Conservation (phyloP, 495 filamentous ascomycete species). For the Xylaria scruposa region DNA sequence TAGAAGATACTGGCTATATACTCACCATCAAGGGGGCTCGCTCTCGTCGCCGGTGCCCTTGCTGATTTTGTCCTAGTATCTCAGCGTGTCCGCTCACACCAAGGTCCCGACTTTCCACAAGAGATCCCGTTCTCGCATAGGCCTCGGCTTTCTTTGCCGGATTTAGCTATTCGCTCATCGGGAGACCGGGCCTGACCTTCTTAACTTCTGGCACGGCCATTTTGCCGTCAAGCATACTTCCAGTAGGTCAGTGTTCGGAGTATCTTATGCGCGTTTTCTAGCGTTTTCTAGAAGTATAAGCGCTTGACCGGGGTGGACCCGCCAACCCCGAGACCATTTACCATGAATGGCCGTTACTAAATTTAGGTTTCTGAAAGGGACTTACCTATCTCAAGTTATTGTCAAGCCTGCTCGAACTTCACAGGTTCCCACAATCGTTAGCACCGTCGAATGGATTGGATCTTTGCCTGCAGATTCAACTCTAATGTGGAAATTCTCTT, state of each 20-base stretch:
- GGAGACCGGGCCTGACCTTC: conserved; percentile 33
- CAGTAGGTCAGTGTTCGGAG: conserved; percentile 32
- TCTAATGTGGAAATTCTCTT: conserved; percentile 2
- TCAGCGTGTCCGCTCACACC: conserved; percentile 41
- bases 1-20: conserved; percentile 63
- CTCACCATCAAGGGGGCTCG: conserved; percentile 58
- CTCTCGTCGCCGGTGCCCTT: conserved; percentile 60
- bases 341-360: not conserved
- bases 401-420: conserved; percentile 62
- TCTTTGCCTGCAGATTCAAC: not conserved
- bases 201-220: conserved; percentile 56
- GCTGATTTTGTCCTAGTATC: conserved; percentile 47
- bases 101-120: conserved; percentile 48
- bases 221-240: conserved; percentile 52
- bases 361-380: conserved; percentile 9
- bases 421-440: conserved; percentile 62
- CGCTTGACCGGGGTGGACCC: not conserved
- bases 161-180: conserved; percentile 47
- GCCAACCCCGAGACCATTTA: not conserved
- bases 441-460: conserved; percentile 58
- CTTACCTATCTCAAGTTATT: conserved; percentile 60
- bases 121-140: conserved; percentile 61
- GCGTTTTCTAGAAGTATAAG: not conserved
- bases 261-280: not conserved
- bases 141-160: conserved; percentile 51